Base-by-base conservation (phyloP, 768 basidiomycete species). In the Lactarius hengduanensis region DNA sequence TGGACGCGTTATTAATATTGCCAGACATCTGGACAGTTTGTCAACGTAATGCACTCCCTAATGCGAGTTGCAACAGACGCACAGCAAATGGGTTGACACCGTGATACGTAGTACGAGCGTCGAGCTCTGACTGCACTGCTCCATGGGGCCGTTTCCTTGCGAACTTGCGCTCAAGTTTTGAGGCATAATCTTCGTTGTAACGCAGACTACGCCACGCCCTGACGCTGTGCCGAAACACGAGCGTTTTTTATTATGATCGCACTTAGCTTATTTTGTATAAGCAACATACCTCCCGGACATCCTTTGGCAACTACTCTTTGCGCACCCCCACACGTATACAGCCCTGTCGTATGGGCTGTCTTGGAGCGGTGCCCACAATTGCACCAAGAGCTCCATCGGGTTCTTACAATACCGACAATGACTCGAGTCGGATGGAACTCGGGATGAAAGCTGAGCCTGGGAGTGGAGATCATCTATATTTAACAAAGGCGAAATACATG, bases 281-380 rank as follows among this genome's bases (percentile, higher is more conserved):
- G 62, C 55, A 57, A 76, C 88, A 75, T 78, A 91, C 93, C 92
- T 90, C 72, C 91, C 91, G 26, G 81, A 78, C 76, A 89, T 88
- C 62, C 83, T 80, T 73, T 95, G 92, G 77, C 94, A 96, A 16
- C 78, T 74, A 4, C 82, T 76, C 41, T 82, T 80, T 2, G 90
- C 80, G 72, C 94, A 96, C 13, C 86, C 92, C 89, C 92, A 96
- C 26, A 94, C 81, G 71, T 94, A 95, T 57, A 95, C 77, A 3
- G 87, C 90, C 61, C 94, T 84, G 73, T 96, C 94, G 83, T 89
- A 87, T 6, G 89, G 84, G 71, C 91, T 95, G 43, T 88, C 80
- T 73, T 94, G 90, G 71, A 95, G 86, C 0, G 94, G 94, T 75
- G 91, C 94, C 91, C 92, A 95, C 72, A 96, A 82, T 73, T 96